These are phyloP conservation scores for Somion occarium DNA, from an alignment of 1,284 basidiomycete species.

Conservation along the genomic window DNA sequence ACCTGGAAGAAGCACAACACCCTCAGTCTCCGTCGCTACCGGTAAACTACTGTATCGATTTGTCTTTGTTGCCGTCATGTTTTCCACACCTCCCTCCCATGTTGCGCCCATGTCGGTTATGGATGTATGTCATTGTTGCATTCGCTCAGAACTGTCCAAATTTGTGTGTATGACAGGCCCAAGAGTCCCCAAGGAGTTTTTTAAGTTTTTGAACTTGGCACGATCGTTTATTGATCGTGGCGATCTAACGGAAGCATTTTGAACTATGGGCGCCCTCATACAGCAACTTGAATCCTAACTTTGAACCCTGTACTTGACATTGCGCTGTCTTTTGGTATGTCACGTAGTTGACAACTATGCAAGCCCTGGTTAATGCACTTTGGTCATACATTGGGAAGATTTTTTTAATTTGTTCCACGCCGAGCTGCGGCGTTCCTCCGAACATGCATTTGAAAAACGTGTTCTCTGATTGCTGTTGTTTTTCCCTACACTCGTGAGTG, in stretches of 20 bases:
- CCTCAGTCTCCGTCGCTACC: conserved; percentile 96
- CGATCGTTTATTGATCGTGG: neutral
- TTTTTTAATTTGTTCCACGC: no score
- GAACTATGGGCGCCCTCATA: neutral
- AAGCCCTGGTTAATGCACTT: no score
- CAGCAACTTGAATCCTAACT: no score
- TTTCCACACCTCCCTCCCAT: conserved; percentile 17
- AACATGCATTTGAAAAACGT: neutral
- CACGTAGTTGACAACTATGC: no score
- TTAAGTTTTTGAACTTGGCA: neutral
- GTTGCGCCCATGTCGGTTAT: conserved; percentile 27
- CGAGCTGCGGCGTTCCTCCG: neutral
- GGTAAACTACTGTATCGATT: conserved; percentile 46
- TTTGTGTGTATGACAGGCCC: neutral
- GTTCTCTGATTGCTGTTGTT: neutral
- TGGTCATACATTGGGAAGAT: no score
- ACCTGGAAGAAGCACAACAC: conserved; percentile 99
- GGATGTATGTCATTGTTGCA: conserved; percentile 27
- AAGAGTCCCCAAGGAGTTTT: neutral
- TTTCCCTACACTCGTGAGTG: neutral
- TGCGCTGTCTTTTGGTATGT: no score
- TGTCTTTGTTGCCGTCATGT: conserved; percentile 26
- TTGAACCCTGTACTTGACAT: no score
- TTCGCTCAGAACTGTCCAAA: conserved; percentile 16
- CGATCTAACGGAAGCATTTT: neutral